These are phyloP conservation scores for Trypanosoma lewisi DNA, from an alignment of 208 protist genomes.

Conservation along the genomic window DNA sequence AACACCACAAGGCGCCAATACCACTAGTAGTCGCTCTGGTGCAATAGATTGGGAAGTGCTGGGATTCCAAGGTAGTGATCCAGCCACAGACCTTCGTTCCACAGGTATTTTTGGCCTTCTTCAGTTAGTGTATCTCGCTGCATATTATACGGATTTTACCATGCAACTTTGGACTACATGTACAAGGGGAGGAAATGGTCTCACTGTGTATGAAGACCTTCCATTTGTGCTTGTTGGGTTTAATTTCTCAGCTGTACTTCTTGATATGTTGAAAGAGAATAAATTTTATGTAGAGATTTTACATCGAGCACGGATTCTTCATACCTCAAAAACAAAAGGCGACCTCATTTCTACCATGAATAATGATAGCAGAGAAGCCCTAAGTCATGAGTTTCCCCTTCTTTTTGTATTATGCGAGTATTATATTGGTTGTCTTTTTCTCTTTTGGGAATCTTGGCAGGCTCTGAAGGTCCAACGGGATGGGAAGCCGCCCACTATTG, in stretches of 20 bases:
- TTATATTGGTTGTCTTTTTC: slow-evolving; percentile 37
- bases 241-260: slow-evolving; percentile 60
- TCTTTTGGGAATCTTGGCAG: slow-evolving; percentile 40
- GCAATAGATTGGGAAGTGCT: slow-evolving; percentile 57
- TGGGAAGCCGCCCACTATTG: slow-evolving; percentile 28
- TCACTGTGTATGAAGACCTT: slow-evolving; percentile 35
- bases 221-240: slow-evolving; percentile 80
- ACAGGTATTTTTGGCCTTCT: slow-evolving; percentile 74
- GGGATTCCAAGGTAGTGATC: slow-evolving; percentile 79
- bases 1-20: background rate
- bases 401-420: slow-evolving; percentile 31
- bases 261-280: slow-evolving; percentile 35
- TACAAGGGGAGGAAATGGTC: slow-evolving; percentile 7
- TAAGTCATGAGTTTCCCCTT: slow-evolving; percentile 34
- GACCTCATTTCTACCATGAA: background rate
- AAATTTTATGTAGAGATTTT: slow-evolving; percentile 2
- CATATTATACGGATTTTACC: slow-evolving; percentile 58
- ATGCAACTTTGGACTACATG: slow-evolving; percentile 58
- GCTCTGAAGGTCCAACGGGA: slow-evolving; percentile 19
- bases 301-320: background rate
- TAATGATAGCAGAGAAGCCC: background rate
- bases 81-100: slow-evolving; percentile 74
- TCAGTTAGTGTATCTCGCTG: slow-evolving; percentile 63
- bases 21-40: slow-evolving; percentile 11
- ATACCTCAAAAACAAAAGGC: background rate